These are phyloP conservation scores for Whalleya microplaca DNA, from an alignment of 2,329 filamentous ascomycete species.

Conservation along the genomic window DNA sequence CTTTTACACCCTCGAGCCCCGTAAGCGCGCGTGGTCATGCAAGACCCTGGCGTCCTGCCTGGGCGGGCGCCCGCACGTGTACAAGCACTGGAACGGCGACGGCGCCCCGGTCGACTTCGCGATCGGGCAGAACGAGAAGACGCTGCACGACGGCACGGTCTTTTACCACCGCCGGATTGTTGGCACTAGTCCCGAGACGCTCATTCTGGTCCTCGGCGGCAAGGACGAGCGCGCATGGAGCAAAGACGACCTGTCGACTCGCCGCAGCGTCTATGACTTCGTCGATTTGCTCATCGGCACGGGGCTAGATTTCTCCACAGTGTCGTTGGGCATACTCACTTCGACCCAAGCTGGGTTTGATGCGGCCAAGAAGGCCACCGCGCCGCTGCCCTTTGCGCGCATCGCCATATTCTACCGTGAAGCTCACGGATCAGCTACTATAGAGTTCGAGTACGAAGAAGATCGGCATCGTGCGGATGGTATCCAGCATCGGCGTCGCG, in stretches of 20 bases:
- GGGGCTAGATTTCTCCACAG: constrained; percentile 29
- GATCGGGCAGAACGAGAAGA: constrained; percentile 25
- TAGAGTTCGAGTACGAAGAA: too few species aligned
- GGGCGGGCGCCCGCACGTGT: constrained; percentile 25
- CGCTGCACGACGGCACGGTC: constrained; percentile 30
- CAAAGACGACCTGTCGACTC: constrained; percentile 32
- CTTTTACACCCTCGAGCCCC: constrained; percentile 32
- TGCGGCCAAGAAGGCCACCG: constrained; percentile 25
- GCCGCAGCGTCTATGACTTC: constrained; percentile 36
- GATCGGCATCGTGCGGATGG: too few species aligned
- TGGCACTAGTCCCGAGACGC: constrained; percentile 25
- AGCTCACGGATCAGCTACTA: too few species aligned
- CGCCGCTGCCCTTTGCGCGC: constrained; percentile 32
- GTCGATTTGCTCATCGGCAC: constrained; percentile 33
- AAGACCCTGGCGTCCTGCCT: constrained; percentile 33
- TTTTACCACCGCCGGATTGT: constrained; percentile 29
- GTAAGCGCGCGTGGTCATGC: constrained; percentile 34
- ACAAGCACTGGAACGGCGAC: constrained; percentile 28
- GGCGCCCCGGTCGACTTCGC: constrained; percentile 18
- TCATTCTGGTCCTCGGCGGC: constrained; percentile 35
- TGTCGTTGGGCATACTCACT: constrained; percentile 34
- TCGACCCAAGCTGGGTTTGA: constrained; percentile 33
- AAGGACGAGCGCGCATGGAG: constrained; percentile 35
- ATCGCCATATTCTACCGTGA: constrained; percentile 29
- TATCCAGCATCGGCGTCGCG: constrained; percentile 15